These are phyloP conservation scores for Silybum marianum DNA, from an alignment of 129 eudicot species.

Conservation along the genomic window DNA sequence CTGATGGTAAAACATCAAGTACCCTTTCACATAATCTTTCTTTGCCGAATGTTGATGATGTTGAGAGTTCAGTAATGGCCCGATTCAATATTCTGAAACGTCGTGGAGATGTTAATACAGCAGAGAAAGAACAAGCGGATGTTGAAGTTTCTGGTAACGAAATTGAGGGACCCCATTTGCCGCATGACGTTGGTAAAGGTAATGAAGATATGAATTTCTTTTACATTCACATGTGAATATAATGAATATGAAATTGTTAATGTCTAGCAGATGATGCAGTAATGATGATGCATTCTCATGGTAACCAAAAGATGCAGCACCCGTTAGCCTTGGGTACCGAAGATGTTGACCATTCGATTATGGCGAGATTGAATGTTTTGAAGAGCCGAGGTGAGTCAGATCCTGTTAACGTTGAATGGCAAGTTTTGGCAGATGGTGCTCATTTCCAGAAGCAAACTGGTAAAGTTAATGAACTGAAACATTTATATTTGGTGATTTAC, in stretches of 20 bases:
- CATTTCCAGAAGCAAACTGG: constrained; percentile 12
- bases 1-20: constrained; percentile 19
- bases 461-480: background rate
- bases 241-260: constrained; percentile 22
- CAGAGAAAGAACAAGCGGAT: constrained; percentile 17
- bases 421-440: constrained; percentile 12
- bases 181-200: constrained; percentile 18
- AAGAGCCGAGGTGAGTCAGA: constrained; percentile 43
- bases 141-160: constrained; percentile 5
- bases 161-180: constrained; percentile 23
- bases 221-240: constrained; percentile 6
- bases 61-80: constrained; percentile 61
- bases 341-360: constrained; percentile 54
- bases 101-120: constrained; percentile 35
- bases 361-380: constrained; percentile 60
- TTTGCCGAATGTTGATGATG: constrained; percentile 31
- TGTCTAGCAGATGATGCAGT: constrained; percentile 21
- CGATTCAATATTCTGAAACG: constrained; percentile 56
- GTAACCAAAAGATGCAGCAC: constrained; percentile 14
- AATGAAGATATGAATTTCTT: background rate
- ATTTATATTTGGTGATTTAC: background rate
- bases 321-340: constrained; percentile 1
- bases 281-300: background rate
- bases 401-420: constrained; percentile 10
- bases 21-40: constrained; percentile 5